Conservation (phyloP, 2,329 filamentous ascomycete genomes). For the Arthrobotrys sinensis region DNA sequence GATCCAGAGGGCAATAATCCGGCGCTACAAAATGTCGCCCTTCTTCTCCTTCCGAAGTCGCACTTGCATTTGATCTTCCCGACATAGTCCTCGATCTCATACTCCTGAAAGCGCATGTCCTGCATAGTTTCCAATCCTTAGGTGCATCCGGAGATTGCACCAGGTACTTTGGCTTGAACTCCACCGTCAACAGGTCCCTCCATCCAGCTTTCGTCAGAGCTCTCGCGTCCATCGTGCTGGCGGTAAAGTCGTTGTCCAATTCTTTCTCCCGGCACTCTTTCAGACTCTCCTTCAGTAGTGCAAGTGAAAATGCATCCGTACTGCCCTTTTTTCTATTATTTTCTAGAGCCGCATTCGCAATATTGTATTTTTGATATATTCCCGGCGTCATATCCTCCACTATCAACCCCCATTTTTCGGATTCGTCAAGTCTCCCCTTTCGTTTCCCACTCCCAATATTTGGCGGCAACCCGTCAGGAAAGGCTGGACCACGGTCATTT, state of each 20-base stretch:
- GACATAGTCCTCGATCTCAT: conserved; percentile 61
- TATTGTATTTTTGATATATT: conserved; percentile 53
- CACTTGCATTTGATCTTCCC: conserved; percentile 34
- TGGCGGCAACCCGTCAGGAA: conserved; percentile 35
- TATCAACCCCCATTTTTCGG: conserved; percentile 63
- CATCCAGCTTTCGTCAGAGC: conserved; percentile 62
- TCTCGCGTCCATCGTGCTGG: conserved; percentile 49
- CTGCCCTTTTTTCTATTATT: conserved; percentile 10
- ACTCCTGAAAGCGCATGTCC: conserved; percentile 63
- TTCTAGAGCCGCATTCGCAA: conserved; percentile 23
- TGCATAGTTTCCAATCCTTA: conserved; percentile 64
- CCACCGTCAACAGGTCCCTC: conserved; percentile 64
- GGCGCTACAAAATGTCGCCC: conserved; percentile 19
- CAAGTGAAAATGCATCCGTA: conserved; percentile 28
- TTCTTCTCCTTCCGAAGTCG: conserved; percentile 38
- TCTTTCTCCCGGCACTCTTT: conserved; percentile 8
- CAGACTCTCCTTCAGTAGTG: conserved; percentile 43
- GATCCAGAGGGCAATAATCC: conserved; percentile 64
- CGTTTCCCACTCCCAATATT: conserved; percentile 27
- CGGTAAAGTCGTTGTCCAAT: not conserved
- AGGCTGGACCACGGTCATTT: conserved; percentile 27
- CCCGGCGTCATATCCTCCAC: conserved; percentile 64
- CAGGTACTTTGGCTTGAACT: conserved; percentile 64
- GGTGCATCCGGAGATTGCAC: conserved; percentile 63
- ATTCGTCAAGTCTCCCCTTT: conserved; percentile 62